Percentiles rank a stretch among this genome's conserved stretches.
phyloP scores from a whole-genome alignment of 768 basidiomycete species.

The Steccherinum ochraceum region DNA sequence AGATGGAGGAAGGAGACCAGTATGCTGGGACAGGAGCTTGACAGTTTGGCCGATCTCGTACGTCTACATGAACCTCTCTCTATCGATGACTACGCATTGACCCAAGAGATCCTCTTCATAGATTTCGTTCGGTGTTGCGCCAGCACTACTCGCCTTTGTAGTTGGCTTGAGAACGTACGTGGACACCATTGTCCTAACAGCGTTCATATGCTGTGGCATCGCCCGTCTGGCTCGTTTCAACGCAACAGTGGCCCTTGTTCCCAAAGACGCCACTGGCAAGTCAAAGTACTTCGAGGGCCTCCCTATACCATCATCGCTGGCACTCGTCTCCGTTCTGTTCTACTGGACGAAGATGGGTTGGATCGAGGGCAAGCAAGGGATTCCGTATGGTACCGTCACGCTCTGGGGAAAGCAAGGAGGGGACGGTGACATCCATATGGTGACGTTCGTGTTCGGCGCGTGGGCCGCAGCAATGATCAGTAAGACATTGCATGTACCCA shows the following conservation, averaged over 20 bases:
- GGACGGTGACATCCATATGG: slow-evolving; percentile 79
- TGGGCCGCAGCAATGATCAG: slow-evolving; percentile 99
- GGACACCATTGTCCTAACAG: slow-evolving; percentile 80
- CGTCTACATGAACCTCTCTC: slow-evolving; percentile 21
- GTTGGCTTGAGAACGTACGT: slow-evolving; percentile 88
- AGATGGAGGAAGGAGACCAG: slow-evolving; percentile 94
- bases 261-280: slow-evolving; percentile 83
- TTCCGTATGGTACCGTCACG: slow-evolving; percentile 69
- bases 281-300: slow-evolving; percentile 95
- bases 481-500: slow-evolving; percentile 89
- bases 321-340: slow-evolving; percentile 69
- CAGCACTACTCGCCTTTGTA: slow-evolving; percentile 86
- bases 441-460: slow-evolving; percentile 65
- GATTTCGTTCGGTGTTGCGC: slow-evolving; percentile 98
- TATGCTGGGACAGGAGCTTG: slow-evolving; percentile 95
- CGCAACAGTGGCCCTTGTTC: slow-evolving; percentile 91
- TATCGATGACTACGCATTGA: no score
- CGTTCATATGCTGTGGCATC: slow-evolving; percentile 93
- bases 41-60: slow-evolving; percentile 94
- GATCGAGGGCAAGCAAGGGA: slow-evolving; percentile 71
- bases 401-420: slow-evolving; percentile 69
- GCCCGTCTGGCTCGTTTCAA: slow-evolving; percentile 98
- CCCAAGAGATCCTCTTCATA: no score
- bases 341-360: slow-evolving; percentile 82
- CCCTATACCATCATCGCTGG: slow-evolving; percentile 89